phyloP scores from a whole-genome alignment of 768 basidiomycete genomes.

The Termitomyces sp. region DNA sequence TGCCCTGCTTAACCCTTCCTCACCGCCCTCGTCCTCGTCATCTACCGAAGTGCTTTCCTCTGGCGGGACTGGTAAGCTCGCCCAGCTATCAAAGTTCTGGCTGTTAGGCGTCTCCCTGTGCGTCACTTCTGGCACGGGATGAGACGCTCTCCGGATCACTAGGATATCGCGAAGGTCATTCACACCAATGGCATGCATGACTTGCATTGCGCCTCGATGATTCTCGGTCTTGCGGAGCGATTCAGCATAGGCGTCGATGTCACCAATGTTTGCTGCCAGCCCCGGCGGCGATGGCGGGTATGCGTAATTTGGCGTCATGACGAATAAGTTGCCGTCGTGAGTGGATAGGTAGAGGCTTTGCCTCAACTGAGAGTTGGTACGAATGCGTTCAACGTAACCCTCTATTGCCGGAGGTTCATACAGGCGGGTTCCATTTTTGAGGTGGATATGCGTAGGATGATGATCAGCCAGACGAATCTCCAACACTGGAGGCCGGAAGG shows the following conservation, averaged over 20 bases:
- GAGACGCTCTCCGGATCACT: slow-evolving; percentile 59
- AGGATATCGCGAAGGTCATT: slow-evolving; percentile 70
- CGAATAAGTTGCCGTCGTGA: slow-evolving; percentile 72
- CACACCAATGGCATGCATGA: slow-evolving; percentile 60
- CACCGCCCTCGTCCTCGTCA: slow-evolving; percentile 63
- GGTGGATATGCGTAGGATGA: slow-evolving; percentile 40
- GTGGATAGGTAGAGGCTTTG: slow-evolving; percentile 65
- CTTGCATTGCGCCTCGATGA: slow-evolving; percentile 57
- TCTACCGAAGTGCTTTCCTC: slow-evolving; percentile 45
- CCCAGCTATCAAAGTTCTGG: slow-evolving; percentile 28
- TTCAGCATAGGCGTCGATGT: slow-evolving; percentile 24
- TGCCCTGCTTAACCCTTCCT: slow-evolving; percentile 38
- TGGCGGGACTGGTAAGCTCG: slow-evolving; percentile 27
- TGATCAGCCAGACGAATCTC: slow-evolving; percentile 79
- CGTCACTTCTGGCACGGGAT: slow-evolving; percentile 30
- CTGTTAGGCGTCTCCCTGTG: slow-evolving; percentile 28
- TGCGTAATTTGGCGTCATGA: slow-evolving; percentile 43
- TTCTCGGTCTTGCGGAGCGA: slow-evolving; percentile 49
- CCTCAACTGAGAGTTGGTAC: slow-evolving; percentile 49
- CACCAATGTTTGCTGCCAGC: slow-evolving; percentile 23
- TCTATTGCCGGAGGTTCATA: slow-evolving; percentile 80
- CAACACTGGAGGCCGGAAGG: slow-evolving; percentile 43
- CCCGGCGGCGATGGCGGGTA: slow-evolving; percentile 72
- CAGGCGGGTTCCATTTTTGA: slow-evolving; percentile 44
- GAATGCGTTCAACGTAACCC: slow-evolving; percentile 77